Evolutionary conservation across 441 rosid species (phyloP).

Genomic region (Eruca vesicaria): DNA sequence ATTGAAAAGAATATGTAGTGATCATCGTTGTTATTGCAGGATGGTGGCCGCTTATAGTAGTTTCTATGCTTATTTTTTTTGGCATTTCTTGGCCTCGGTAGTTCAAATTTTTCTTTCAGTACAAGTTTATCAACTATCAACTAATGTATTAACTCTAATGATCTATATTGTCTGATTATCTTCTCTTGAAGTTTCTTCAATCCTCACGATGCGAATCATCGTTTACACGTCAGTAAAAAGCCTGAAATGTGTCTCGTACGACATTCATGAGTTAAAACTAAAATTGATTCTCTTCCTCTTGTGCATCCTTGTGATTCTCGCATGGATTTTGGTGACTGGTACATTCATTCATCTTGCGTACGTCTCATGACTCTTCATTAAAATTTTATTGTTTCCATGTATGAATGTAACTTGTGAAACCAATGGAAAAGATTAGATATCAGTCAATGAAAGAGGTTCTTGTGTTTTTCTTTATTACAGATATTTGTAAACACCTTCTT

Average conservation of each 20-base stretch:
- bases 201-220: constrained; percentile 71
- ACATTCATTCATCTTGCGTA: no score
- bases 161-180: constrained; percentile 8
- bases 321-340: no score
- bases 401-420: not conserved
- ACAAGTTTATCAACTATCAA: not conserved
- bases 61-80: constrained; percentile 77
- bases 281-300: no score
- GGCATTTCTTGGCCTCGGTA: constrained; percentile 75
- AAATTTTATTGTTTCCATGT: no score
- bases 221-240: no score
- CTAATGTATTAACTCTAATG: constrained; percentile 1
- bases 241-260: no score
- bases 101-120: no score
- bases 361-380: no score
- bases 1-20: not conserved
- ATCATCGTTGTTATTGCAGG: constrained; percentile 44
- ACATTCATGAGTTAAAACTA: no score
- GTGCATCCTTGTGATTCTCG: no score
- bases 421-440: constrained; percentile 1
- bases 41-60: constrained; percentile 54
- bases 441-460: constrained; percentile 3
- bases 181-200: constrained; percentile 57
- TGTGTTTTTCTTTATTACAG: constrained; percentile 6
- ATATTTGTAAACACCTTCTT: constrained; percentile 5